Base-by-base conservation (phyloP, 805 yeast species). In the Wickerhamiella parazyma region DNA sequence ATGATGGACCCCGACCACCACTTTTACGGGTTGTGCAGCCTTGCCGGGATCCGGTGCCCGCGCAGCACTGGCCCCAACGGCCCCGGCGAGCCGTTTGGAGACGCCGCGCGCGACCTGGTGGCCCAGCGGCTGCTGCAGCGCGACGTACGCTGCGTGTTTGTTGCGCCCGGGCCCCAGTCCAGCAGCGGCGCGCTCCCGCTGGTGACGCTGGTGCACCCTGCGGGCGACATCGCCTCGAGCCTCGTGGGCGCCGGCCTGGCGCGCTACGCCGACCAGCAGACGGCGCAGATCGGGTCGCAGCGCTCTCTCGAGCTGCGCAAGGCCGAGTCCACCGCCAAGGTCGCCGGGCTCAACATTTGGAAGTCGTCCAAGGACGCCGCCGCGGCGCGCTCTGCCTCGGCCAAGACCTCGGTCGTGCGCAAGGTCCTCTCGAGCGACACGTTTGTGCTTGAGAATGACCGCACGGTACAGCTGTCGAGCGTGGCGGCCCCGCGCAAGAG, bases 211-310 rank as follows among this genome's bases (percentile, higher is more conserved):
- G 56, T 66, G 44, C 89, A 81, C 55, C 84, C 93, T 25, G 80
- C 81, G 4, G 94, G 94, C 14, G 76, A 77, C 48, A 76, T 83
- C 52, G 75, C 80, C 46, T 80, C 76, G 50, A 72, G 73, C 49
- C 63, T 84, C 45, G 67, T 84, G 46, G 74, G 71, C 45, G 68
- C 67, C 44, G 95, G 95, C 9, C 67, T 78, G 24, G 94, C 80
- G 10, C 77, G 75, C 50, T 75, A 83, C 39, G 72, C 76, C 20
- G 94, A 84, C 58, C 78, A 89, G 85, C 94, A 85, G 57, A 73
- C 85, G 1, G 56, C 71, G 11, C 53, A 75, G 34, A 64, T 84
- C 45, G 94, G 94, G 4, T 64, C 85, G 9, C 62, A 68, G 36
- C 65, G 66, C 19, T 81, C 84, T 86, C 51, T 70, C 2, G 56